Conservation (phyloP, 768 basidiomycete genomes). For the Pleurotus tuoliensis region DNA sequence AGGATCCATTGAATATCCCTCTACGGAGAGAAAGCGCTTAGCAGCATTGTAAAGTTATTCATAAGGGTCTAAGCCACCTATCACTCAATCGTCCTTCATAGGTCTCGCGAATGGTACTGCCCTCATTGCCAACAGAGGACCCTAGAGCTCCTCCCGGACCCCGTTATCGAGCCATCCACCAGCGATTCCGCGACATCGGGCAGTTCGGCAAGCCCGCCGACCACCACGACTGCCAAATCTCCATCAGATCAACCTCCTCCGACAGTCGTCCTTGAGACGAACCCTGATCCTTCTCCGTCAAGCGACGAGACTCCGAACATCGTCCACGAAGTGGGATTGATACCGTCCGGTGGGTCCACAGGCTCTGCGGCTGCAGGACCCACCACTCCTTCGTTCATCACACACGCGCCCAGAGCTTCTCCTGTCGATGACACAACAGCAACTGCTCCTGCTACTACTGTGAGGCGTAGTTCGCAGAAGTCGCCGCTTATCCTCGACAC, state of each 20-base stretch:
- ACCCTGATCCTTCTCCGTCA: background rate
- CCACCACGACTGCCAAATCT: background rate
- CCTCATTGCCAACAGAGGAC: conserved; percentile 69
- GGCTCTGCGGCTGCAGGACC: background rate
- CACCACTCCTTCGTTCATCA: conserved; percentile 1
- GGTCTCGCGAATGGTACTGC: conserved; percentile 80
- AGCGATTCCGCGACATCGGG: background rate
- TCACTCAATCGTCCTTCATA: conserved; percentile 25
- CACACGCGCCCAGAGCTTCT: background rate
- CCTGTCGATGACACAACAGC: background rate
- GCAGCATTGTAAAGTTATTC: conserved; percentile 59
- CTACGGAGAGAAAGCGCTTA: conserved; percentile 71
- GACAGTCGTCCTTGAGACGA: background rate
- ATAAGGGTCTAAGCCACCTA: background rate
- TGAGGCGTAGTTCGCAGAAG: conserved; percentile 21
- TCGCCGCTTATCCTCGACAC: conserved; percentile 70
- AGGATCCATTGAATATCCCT: conserved; percentile 81
- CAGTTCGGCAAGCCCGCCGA: background rate
- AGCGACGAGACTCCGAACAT: background rate
- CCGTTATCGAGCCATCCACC: conserved; percentile 19
- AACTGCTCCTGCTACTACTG: background rate
- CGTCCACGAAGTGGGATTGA: conserved; percentile 1
- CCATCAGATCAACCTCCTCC: background rate
- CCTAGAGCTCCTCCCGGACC: conserved; percentile 69
- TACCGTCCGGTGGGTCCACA: background rate